Conservation (phyloP, 2,329 filamentous ascomycete species). For the Beauveria scarabaeidicola region DNA sequence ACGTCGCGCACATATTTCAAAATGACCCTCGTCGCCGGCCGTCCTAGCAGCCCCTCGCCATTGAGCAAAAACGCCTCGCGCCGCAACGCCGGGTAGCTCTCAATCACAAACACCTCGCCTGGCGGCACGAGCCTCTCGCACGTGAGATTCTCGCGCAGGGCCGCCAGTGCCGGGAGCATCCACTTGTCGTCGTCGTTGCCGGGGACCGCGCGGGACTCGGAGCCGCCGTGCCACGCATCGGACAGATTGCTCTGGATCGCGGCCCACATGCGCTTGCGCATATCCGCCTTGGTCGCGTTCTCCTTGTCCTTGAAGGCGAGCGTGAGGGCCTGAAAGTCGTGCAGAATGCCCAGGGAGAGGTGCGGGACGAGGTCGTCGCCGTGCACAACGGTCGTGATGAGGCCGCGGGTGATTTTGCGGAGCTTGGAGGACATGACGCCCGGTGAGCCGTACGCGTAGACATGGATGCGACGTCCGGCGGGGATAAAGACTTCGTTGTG, state of each 20-base stretch:
- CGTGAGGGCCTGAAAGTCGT: slow-evolving; percentile 66
- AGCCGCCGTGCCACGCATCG: slow-evolving; percentile 49
- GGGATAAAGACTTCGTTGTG: slow-evolving; percentile 46
- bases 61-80: slow-evolving; percentile 52
- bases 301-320: slow-evolving; percentile 66
- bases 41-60: slow-evolving; percentile 44
- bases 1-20: slow-evolving; percentile 65
- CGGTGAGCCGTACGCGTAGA: slow-evolving; percentile 70
- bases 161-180: slow-evolving; percentile 59
- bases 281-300: slow-evolving; percentile 56
- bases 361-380: slow-evolving; percentile 66
- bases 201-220: slow-evolving; percentile 17
- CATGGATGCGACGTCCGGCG: slow-evolving; percentile 62
- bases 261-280: slow-evolving; percentile 58
- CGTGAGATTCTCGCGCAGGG: slow-evolving; percentile 58
- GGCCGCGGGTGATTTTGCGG: slow-evolving; percentile 59
- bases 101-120: slow-evolving; percentile 66
- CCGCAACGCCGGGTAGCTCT: slow-evolving; percentile 58
- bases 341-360: slow-evolving; percentile 63
- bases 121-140: slow-evolving; percentile 64
- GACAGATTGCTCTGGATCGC: slow-evolving; percentile 53
- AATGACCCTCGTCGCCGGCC: slow-evolving; percentile 59
- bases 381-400: slow-evolving; percentile 68
- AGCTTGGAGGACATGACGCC: slow-evolving; percentile 63
- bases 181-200: slow-evolving; percentile 55